Evolutionary conservation across 2,329 filamentous ascomycete species (phyloP).

Genomic region (Neopestalotiopsis rosae): DNA sequence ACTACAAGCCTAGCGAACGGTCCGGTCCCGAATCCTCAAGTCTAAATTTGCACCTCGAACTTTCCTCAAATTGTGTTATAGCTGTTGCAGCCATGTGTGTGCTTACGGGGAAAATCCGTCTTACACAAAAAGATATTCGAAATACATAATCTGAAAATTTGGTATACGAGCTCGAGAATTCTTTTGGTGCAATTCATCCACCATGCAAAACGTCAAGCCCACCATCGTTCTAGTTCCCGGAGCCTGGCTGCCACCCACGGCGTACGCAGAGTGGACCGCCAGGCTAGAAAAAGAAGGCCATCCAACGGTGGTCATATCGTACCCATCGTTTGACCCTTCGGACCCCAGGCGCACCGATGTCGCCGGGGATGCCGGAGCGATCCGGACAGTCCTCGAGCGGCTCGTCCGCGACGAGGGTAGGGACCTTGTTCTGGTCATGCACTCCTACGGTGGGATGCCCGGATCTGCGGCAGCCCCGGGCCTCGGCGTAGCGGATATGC

Average conservation of each 20-base stretch:
- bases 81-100: not conserved
- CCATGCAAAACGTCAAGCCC: not conserved
- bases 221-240: not conserved
- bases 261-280: not conserved
- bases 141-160: not conserved
- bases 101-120: not conserved
- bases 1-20: not conserved
- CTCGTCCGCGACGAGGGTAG: slow-evolving; percentile 20
- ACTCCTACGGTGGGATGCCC: slow-evolving; percentile 28
- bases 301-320: not conserved
- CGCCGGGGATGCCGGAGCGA: slow-evolving; percentile 16
- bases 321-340: not conserved
- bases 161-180: not conserved
- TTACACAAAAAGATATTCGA: not conserved
- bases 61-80: not conserved
- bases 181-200: not conserved
- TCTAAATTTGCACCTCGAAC: not conserved
- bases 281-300: not conserved
- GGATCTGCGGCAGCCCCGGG: slow-evolving; percentile 8
- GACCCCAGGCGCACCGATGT: not conserved
- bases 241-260: not conserved
- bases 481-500: not conserved
- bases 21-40: not conserved
- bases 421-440: slow-evolving; percentile 23
- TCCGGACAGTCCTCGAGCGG: slow-evolving; percentile 20